phyloP scores from a whole-genome alignment of 257 asterid species.

The Penstemon davidsonii region DNA sequence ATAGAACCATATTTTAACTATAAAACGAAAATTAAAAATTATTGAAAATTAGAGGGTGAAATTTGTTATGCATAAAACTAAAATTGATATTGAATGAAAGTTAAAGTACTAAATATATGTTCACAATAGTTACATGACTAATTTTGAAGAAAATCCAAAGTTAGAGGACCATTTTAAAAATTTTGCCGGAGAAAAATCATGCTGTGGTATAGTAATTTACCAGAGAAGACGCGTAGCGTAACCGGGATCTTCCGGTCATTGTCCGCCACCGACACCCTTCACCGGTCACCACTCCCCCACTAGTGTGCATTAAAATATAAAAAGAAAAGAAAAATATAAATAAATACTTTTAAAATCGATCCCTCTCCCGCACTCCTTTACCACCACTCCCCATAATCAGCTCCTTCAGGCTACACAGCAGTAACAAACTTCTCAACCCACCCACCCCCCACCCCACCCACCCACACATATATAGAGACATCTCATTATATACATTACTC shows the following conservation, averaged over 20 bases:
- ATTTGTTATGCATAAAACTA: too few species aligned
- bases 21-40: too few species aligned
- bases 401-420: neutral
- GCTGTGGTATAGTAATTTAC: neutral
- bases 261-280: conserved; percentile 66
- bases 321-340: neutral
- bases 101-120: too few species aligned
- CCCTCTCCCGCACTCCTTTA: conserved; percentile 33
- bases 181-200: neutral
- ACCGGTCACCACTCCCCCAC: conserved; percentile 34
- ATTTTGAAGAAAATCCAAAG: too few species aligned
- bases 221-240: conserved; percentile 41
- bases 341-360: conserved; percentile 12
- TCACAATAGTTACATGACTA: too few species aligned
- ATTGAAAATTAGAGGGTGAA: too few species aligned
- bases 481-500: neutral
- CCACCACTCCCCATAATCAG: conserved; percentile 36
- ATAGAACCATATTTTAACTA: too few species aligned
- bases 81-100: too few species aligned
- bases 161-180: too few species aligned
- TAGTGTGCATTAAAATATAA: neutral
- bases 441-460: neutral
- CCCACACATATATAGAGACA: conserved; percentile 4
- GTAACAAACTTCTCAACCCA: conserved; percentile 1
- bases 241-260: conserved; percentile 67